Percentiles rank a stretch among this genome's conserved stretches.
Conservation (phyloP, 2,329 filamentous ascomycete genomes). For the Penicillium italicum region DNA sequence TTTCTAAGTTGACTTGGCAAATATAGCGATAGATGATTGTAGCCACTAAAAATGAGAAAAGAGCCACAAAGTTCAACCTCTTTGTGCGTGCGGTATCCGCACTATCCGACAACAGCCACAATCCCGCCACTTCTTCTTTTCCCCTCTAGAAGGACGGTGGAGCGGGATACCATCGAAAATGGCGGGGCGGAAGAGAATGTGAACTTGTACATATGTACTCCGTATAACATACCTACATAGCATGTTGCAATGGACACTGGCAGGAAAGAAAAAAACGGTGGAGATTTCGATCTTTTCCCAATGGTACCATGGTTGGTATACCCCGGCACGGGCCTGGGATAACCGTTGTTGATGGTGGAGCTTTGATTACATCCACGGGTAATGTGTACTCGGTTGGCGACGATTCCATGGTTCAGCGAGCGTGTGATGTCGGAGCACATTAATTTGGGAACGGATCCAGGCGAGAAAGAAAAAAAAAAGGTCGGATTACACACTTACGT, state of each 20-base stretch:
- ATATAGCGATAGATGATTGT: neutral
- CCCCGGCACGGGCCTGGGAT: constrained; percentile 22
- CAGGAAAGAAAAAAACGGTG: constrained; percentile 4
- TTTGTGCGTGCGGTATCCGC: constrained; percentile 21
- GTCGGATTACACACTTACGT: constrained; percentile 5
- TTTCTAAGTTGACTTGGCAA: neutral
- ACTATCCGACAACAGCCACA: constrained; percentile 18
- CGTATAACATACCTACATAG: neutral
- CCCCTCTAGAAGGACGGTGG: constrained; percentile 15
- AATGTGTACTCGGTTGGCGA: neutral
- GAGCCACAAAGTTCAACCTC: neutral
- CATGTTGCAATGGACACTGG: neutral
- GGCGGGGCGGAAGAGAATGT: constrained; percentile 15
- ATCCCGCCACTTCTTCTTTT: constrained; percentile 11
- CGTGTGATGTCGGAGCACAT: constrained; percentile 6
- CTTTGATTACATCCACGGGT: constrained; percentile 6
- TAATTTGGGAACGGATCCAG: constrained; percentile 7
- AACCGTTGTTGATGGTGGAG: constrained; percentile 25
- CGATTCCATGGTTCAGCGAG: constrained; percentile 19
- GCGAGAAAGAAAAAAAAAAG: constrained; percentile 9
- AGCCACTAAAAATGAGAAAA: neutral
- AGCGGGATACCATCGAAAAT: constrained; percentile 15
- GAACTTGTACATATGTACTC: neutral
- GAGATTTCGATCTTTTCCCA: neutral
- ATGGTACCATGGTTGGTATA: constrained; percentile 19